Base-by-base conservation (phyloP, 2,329 filamentous ascomycete genomes). In the Talaromyces sp. region DNA sequence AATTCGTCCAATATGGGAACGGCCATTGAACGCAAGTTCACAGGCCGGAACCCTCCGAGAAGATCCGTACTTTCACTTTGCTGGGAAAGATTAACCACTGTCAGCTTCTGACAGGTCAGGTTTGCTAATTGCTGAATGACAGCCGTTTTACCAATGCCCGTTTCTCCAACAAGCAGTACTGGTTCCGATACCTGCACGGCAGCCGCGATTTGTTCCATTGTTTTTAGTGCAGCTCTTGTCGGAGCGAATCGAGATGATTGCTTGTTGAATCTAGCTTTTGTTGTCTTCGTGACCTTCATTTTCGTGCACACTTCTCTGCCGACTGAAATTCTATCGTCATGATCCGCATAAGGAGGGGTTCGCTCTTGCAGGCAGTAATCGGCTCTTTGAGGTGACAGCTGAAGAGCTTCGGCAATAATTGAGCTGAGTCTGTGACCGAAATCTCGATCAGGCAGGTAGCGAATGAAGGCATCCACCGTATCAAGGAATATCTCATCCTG, bases 51-150 rank as follows among this genome's bases (percentile, higher is more conserved):
- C 0, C 95, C 95, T 69, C 95, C 96, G 0, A 99, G 82, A 12
- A 99, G 80, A 78, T 99, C 95, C n/a, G 93, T 91, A 44, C 90
- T 93, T 76, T 99, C 96, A 71, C 93, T 98, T 74, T 99, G 96
- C 73, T 99, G 96, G 0, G 95, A 99, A 73, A 99, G 76, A 72
- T 99, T 99, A 72, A 99, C 92, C 2, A 93, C 91, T 0, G 92
- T 90, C 12, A 99, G 84, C 69, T 91, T 96, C 72, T 92, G 90
- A 1, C 93, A 91, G 31, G 97, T 83, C 3, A 89, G 84, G 63
- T 90, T 88, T 0, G 95, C 92, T 62, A 99, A 81, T 72, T 97
- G 92, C 74, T 99, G 95, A 14, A 99, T 88, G 28, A 95, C 90
- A 0, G 95, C 96, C 0, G 95, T 99, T 78, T 99, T 99, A 70